Conservation (phyloP, 495 filamentous ascomycete genomes). For the Neurospora sp. region DNA sequence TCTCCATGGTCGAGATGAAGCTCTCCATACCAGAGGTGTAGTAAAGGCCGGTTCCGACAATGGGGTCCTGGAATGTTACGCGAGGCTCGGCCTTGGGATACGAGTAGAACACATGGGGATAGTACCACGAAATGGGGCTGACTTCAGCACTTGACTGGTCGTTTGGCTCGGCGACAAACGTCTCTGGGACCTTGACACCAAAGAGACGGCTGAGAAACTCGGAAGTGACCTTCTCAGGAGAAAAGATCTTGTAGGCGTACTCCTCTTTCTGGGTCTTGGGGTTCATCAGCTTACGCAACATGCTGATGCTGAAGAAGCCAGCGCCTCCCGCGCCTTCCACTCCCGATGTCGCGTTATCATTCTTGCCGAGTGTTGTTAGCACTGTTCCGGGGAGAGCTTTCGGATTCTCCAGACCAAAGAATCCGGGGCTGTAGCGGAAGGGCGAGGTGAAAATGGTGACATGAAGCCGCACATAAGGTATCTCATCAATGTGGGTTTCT, state of each 20-base stretch:
- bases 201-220: constrained; percentile 48
- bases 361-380: constrained; percentile 68
- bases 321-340: constrained; percentile 52
- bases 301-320: constrained; percentile 82
- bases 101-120: constrained; percentile 60
- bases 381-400: constrained; percentile 56
- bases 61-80: constrained; percentile 75
- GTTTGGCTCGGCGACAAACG: constrained; percentile 13
- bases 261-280: constrained; percentile 46
- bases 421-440: constrained; percentile 49
- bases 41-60: constrained; percentile 59
- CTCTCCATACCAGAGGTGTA: constrained; percentile 92
- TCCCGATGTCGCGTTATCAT: constrained; percentile 38
- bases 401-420: constrained; percentile 53
- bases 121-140: constrained; percentile 64
- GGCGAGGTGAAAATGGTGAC: constrained; percentile 84
- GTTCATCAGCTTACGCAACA: constrained; percentile 53
- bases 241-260: constrained; percentile 95
- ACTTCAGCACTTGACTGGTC: constrained; percentile 1
- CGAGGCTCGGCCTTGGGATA: constrained; percentile 80
- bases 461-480: constrained; percentile 74
- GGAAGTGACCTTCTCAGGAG: constrained; percentile 53
- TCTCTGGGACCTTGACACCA: constrained; percentile 32
- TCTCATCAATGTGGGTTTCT: constrained; percentile 48
- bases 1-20: constrained; percentile 98